Base-by-base conservation (phyloP, 257 asterid species). In the Solanum neorickii region DNA sequence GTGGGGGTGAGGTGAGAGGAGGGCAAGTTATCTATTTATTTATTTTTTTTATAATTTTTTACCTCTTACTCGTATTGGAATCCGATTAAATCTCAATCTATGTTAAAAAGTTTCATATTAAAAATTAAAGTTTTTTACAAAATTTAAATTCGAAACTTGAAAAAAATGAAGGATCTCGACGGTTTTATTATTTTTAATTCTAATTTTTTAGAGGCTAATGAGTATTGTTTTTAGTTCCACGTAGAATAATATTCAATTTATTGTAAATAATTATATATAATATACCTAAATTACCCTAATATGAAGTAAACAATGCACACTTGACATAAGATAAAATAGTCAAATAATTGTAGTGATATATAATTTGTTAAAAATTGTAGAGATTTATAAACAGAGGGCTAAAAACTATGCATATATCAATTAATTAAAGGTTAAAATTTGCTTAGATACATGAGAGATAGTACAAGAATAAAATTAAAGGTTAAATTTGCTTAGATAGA, bases 41-140 rank as follows among this genome's bases (percentile, higher is more conserved):
- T 27, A 27, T 27, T 27, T 27, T 27, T 27, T 27, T 27, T 27
- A 27, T 27, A 27, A 27, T 27, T 27, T 27, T 27, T 27, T 1
- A 27, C 5, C 5, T 33, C 5, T 31, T 49, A 49, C 9, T 3
- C 1, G 5, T 47, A 14, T 49, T 49, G 0, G 15, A 49, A 3
- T 49, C 0, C 1, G 0, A 52, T 52, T 2, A 52, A 52, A 52
- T 49, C 7, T 6, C 1, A 52, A 15, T 16, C 9, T 16, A 52
- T 2, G 0, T 1, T 1, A 1, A 52, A 52, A 49, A 16, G 0
- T 6, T 49, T 0, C 0, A 52, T 3, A 6, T 16, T 52, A 16
- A 52, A 52, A 37, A 37, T 35, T 5, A 37, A 35, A 37, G 0
- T 5, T 37, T 37, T 37, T 5, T 15, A 15, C 0, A 3, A 0